These are phyloP conservation scores for Leccinum variicolor DNA, from an alignment of 768 basidiomycete genomes.

Conservation along the genomic window DNA sequence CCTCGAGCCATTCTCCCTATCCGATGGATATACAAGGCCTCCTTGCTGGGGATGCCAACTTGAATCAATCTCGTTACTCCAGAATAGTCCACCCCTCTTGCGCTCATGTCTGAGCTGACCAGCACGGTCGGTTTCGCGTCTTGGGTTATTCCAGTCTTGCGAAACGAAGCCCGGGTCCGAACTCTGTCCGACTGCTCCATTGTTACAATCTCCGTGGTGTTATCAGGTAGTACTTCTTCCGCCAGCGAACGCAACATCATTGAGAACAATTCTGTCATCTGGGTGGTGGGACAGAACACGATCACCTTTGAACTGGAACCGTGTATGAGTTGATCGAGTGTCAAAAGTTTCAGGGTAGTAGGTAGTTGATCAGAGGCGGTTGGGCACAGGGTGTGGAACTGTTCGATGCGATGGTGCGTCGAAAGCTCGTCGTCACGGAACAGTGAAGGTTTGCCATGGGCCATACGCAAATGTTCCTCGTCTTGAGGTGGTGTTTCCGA, in stretches of 20 bases:
- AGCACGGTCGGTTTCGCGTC: slow-evolving; percentile 54
- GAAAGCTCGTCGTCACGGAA: slow-evolving; percentile 30
- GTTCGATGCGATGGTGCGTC: slow-evolving; percentile 73
- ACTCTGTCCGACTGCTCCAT: slow-evolving; percentile 30
- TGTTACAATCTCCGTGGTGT: slow-evolving; percentile 63
- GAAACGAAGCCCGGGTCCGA: slow-evolving; percentile 25
- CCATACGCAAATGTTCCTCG: not conserved
- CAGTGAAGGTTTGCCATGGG: not conserved
- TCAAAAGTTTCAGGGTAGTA: slow-evolving; percentile 74
- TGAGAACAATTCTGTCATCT: slow-evolving; percentile 74
- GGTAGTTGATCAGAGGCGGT: slow-evolving; percentile 66
- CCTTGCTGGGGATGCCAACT: slow-evolving; percentile 68
- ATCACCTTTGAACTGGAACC: slow-evolving; percentile 69
- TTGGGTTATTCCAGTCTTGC: slow-evolving; percentile 1
- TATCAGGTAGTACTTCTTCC: slow-evolving; percentile 45
- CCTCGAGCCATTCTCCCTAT: slow-evolving; percentile 84
- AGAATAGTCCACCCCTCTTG: slow-evolving; percentile 87
- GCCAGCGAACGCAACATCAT: slow-evolving; percentile 54
- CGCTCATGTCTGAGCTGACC: slow-evolving; percentile 85
- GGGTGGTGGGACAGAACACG: slow-evolving; percentile 83
- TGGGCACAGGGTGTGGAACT: slow-evolving; percentile 77
- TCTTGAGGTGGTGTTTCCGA: slow-evolving; percentile 31
- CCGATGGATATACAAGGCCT: slow-evolving; percentile 81
- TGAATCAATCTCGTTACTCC: slow-evolving; percentile 89
- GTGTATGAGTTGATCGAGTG: slow-evolving; percentile 81